Evolutionary conservation across 352 stramenopile genomes (phyloP), one percentile per base, ranked within the genome.

Genomic region (Thraustochytrium sp.): DNA sequence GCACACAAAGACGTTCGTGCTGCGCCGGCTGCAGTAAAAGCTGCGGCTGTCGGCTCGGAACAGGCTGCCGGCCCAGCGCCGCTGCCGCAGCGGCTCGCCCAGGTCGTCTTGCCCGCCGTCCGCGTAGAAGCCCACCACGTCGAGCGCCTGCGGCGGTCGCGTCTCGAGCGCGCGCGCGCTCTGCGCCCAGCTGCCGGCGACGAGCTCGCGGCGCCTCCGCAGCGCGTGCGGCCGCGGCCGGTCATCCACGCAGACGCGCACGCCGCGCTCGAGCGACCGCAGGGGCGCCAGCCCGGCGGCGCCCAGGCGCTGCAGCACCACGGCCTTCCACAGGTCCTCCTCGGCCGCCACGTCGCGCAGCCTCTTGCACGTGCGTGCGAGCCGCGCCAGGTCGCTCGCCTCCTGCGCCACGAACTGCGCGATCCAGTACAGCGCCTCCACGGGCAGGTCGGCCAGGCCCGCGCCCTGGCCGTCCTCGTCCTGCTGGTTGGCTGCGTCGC

Each of bases 31-130:
- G 36, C 63, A 75, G n/a, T 75, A 75, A 37, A 75, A 75, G 11
- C 29, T 54, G 29, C 55, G 59, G 63, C 63, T 75, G 63, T 75
- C 63, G 4, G 63, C 29, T 4, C 63, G 63, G 55, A 75, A 75
- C 21, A 53, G 23, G 63, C 8, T 75, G 9, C 63, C 63, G 36
- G 63, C 63, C 63, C 63, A 75, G 37, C 55, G 21, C 18, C 63
- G 40, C 31, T 40, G 63, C 5, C 54, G 54, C 63, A 53, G 11
- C 9, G n/a, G n/a, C 31, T 9, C 23, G 40, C 63, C 40, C 31
- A 23, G 26, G 21, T 44, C 8, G 5, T 23, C 40, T 21, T 75
- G 63, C 31, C 63, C 63, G 46, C 63, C 63, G 31, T 75, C 63
- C 23, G 63, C 55, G 34, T 44, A 75, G 31, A 75, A 75, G 5